A percentile compares a stretch with the other conserved stretches of the same genome.
These are phyloP conservation scores for Globisporangium paroecandrum DNA, from an alignment of 352 stramenopile genomes.

Conservation along the genomic window DNA sequence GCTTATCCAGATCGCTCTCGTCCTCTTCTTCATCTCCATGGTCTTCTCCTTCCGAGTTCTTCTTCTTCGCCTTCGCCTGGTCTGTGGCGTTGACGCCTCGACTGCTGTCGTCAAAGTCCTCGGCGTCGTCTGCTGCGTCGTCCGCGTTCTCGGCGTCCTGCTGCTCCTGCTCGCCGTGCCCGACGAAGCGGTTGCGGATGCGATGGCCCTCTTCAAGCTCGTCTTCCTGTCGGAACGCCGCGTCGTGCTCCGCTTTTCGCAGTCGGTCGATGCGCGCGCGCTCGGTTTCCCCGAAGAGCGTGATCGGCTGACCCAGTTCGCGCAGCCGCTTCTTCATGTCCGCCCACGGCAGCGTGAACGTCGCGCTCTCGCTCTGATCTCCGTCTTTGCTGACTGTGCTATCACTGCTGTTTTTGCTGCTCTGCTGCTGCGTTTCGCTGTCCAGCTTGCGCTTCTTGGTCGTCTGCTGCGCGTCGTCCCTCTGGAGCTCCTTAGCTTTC, in stretches of 20 bases:
- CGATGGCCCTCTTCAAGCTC: constrained; percentile 67
- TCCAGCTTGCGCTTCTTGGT: constrained; percentile 53
- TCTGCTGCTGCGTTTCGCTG: constrained; percentile 7
- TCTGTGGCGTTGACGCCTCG: not conserved
- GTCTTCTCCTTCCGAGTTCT: constrained; percentile 4
- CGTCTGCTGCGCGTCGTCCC: constrained; percentile 3
- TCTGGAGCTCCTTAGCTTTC: not conserved
- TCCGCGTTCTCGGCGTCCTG: constrained; percentile 25
- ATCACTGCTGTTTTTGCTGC: not conserved
- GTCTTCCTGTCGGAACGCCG: constrained; percentile 62
- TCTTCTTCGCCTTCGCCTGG: not conserved
- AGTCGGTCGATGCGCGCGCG: constrained; percentile 64
- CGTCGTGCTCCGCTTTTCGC: constrained; percentile 58
- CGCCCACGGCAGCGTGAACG: constrained; percentile 47
- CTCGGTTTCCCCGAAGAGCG: constrained; percentile 84
- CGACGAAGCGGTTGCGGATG: constrained; percentile 76
- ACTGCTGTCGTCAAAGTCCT: constrained; percentile 32
- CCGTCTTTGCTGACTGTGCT: not conserved
- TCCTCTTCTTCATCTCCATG: constrained; percentile 31
- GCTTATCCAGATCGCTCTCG: constrained; percentile 49
- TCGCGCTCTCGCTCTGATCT: constrained; percentile 13
- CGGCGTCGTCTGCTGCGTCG: constrained; percentile 43
- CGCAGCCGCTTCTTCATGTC: constrained; percentile 84
- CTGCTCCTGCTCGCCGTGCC: constrained; percentile 23
- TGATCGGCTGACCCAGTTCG: constrained; percentile 77